Base-by-base conservation (phyloP, 2,329 filamentous ascomycete genomes). In the Canariomyces notabilis region DNA sequence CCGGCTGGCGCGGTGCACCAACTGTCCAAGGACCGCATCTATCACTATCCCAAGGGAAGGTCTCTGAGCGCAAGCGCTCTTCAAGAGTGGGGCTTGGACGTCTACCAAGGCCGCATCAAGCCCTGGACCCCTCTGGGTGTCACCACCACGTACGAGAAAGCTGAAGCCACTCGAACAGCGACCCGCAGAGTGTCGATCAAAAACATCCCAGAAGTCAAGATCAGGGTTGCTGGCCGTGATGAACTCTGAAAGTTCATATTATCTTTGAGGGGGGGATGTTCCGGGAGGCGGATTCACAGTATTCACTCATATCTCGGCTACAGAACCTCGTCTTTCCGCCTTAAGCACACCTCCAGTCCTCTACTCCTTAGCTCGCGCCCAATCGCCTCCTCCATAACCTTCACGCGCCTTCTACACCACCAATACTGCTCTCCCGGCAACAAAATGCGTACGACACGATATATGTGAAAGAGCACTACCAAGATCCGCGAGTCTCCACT, bases 51-150 rank as follows among this genome's bases (percentile, higher is more conserved):
- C n/a, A 56, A 59, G 23, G 63, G 56, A 15, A 46, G 48, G 38
- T 16, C 56, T 2, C 21, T 61, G 22, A 60, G 57, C 14, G 50
- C 64, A 36, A 59, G 57, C 18, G 50, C 57, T 12, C 40, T 69
- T 29, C 62, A 65, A 49, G 52, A 57, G 36, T 68, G 64, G 64
- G 65, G 64, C 1, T 44, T 67, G 11, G 64, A 67, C 21, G 65
- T 68, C 12, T 67, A 62, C 56, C 62, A 67, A 42, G 65, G 62
- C 3, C 53, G 61, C 6, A 50, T 67, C 37, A 62, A 61, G 52
- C 61, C 64, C 2, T 69, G 63, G 66, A 58, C 53, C 18, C 59
- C 59, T 26, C 55, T 59, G 1, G 62, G 61, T 2, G 57, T 57
- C 19, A 56, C 55, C 8, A 53, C 57, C 2, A 53, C 51, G 9